Conservation (phyloP, 805 yeast genomes). For the Kuraishia floccosa region DNA sequence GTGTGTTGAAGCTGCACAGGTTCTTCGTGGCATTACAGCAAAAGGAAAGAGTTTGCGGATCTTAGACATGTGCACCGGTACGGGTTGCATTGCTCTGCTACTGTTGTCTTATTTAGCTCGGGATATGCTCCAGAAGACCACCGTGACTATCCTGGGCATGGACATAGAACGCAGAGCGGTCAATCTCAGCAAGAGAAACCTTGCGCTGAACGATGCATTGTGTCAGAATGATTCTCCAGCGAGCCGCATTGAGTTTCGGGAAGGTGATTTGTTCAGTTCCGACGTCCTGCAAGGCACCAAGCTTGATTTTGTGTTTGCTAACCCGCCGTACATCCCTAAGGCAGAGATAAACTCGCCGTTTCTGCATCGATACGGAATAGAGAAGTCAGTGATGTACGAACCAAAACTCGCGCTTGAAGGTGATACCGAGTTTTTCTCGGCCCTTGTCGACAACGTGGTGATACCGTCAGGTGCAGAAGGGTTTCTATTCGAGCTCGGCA, state of each 20-base stretch:
- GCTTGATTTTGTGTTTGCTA: slow-evolving; percentile 62
- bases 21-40: slow-evolving; percentile 1
- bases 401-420: slow-evolving; percentile 78
- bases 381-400: slow-evolving; percentile 63
- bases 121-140: slow-evolving; percentile 3
- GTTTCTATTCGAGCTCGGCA: slow-evolving; percentile 74
- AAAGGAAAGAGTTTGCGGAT: too few relatives aligned
- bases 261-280: too few relatives aligned
- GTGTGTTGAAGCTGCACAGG: slow-evolving; percentile 33
- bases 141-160: slow-evolving; percentile 22
- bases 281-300: too few relatives aligned
- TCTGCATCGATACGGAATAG: slow-evolving; percentile 36
- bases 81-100: slow-evolving; percentile 74
- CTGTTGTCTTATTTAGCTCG: slow-evolving; percentile 27
- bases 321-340: slow-evolving; percentile 79
- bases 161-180: slow-evolving; percentile 51
- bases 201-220: neutral
- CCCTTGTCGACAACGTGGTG: slow-evolving; percentile 36
- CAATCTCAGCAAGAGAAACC: slow-evolving; percentile 34
- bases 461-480: slow-evolving; percentile 30
- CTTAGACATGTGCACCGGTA: slow-evolving; percentile 75
- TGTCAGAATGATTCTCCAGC: too few relatives aligned
- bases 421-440: slow-evolving; percentile 55
- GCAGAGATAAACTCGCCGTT: too few relatives aligned
- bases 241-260: too few relatives aligned